phyloP scores from a whole-genome alignment of 495 filamentous ascomycete species.

The Staphylotrichum longicolle region DNA sequence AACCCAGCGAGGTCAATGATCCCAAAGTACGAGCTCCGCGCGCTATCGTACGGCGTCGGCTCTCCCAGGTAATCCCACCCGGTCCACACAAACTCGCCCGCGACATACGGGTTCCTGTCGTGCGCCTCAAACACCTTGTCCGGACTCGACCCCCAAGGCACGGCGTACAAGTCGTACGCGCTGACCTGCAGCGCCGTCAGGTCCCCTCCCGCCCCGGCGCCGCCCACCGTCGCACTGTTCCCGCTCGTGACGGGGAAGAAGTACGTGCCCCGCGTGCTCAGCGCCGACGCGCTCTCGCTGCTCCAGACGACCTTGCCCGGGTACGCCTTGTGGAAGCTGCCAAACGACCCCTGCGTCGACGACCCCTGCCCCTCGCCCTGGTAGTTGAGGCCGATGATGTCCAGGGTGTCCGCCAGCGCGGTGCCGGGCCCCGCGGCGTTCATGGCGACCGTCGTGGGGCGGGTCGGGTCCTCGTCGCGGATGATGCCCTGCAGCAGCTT shows the following conservation, averaged over 20 bases:
- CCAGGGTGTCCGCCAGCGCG: conserved; percentile 37
- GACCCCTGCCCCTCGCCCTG: conserved; percentile 47
- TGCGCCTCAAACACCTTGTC: conserved; percentile 51
- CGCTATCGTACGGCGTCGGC: conserved; percentile 44
- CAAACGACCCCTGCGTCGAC: conserved; percentile 1
- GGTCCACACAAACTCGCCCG: conserved; percentile 53
- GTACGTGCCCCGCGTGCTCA: conserved; percentile 50
- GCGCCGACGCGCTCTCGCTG: conserved; percentile 41
- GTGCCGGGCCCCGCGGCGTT: conserved; percentile 37
- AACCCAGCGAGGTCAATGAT: conserved; percentile 54
- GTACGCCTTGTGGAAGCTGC: conserved; percentile 37
- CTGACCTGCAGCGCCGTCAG: conserved; percentile 33
- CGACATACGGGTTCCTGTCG: conserved; percentile 44
- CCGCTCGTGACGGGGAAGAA: conserved; percentile 47
- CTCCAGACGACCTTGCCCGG: conserved; percentile 48
- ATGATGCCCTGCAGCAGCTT: conserved; percentile 38
- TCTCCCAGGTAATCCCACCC: conserved; percentile 54
- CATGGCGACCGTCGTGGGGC: conserved; percentile 41
- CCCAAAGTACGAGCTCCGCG: conserved; percentile 49
- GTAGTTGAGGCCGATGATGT: conserved; percentile 50
- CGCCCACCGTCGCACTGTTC: conserved; percentile 31
- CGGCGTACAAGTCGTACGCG: conserved; percentile 48
- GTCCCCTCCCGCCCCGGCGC: conserved; percentile 20
- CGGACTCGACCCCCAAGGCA: conserved; percentile 41
- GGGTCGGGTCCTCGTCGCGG: conserved; percentile 41